Conservation (phyloP, 768 basidiomycete species). For the Lentinula edodes region DNA sequence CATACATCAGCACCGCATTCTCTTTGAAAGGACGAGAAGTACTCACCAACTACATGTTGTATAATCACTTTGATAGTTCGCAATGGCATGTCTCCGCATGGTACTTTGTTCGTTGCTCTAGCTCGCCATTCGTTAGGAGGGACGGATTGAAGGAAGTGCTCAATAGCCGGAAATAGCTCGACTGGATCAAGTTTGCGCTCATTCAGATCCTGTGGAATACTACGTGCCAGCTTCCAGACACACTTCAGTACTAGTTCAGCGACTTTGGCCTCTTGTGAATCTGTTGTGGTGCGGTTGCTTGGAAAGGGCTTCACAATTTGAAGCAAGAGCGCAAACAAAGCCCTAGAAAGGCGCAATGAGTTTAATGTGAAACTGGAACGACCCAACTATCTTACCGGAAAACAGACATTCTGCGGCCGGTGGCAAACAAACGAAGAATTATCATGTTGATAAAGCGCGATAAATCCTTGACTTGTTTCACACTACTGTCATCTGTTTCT, state of each 20-base stretch:
- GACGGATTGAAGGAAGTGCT: constrained; percentile 89
- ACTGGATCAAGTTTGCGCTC: constrained; percentile 79
- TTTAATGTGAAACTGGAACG: constrained; percentile 6
- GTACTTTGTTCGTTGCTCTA: constrained; percentile 83
- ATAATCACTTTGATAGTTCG: constrained; percentile 98
- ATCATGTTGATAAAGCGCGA: constrained; percentile 99
- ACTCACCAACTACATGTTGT: constrained; percentile 92
- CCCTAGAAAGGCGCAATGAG: constrained; percentile 31
- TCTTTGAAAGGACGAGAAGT: background rate
- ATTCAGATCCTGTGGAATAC: constrained; percentile 86
- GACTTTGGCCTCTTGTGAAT: constrained; percentile 82
- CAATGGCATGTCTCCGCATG: constrained; percentile 96
- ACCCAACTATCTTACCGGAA: constrained; percentile 59
- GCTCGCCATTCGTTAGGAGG: constrained; percentile 96
- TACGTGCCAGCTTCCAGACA: constrained; percentile 95
- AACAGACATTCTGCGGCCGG: constrained; percentile 83
- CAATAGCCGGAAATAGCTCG: constrained; percentile 86
- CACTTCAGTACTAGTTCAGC: constrained; percentile 94
- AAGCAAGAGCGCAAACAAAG: constrained; percentile 76
- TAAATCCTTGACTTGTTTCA: constrained; percentile 85
- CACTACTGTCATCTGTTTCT: constrained; percentile 84
- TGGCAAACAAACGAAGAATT: constrained; percentile 87
- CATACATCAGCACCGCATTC: background rate
- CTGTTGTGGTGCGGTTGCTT: constrained; percentile 58
- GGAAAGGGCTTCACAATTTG: constrained; percentile 85